Evolutionary conservation across 83 land plant genomes (phyloP).

Genomic region (Picea engelmannii): DNA sequence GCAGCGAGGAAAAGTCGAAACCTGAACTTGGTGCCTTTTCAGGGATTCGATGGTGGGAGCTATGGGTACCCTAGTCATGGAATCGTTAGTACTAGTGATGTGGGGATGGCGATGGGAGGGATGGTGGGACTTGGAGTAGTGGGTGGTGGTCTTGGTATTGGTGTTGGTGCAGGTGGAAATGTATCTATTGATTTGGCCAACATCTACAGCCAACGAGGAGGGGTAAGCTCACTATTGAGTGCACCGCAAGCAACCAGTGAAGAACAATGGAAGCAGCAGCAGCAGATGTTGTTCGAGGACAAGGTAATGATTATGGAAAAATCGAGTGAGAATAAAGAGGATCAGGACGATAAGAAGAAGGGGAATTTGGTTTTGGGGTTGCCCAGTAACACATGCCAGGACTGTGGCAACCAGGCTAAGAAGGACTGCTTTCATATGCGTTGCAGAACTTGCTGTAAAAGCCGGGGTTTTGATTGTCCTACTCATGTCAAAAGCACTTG

Average conservation of each 20-base stretch:
- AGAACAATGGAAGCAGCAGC: no score
- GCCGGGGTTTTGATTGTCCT: slow-evolving; percentile 49
- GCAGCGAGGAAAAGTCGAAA: background rate
- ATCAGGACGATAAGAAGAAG: background rate
- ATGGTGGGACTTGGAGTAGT: background rate
- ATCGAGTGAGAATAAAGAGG: background rate
- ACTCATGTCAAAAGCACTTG: slow-evolving; percentile 73
- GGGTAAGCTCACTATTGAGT: no score
- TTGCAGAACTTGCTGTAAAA: slow-evolving; percentile 66
- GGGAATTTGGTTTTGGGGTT: slow-evolving; percentile 3
- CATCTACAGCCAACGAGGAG: no score
- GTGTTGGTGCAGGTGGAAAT: background rate
- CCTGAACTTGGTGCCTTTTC: background rate
- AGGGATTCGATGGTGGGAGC: slow-evolving; percentile 14
- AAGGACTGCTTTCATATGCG: slow-evolving; percentile 58
- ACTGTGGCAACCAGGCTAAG: slow-evolving; percentile 70
- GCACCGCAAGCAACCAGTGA: no score
- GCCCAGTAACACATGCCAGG: slow-evolving; percentile 38
- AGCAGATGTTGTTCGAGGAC: background rate
- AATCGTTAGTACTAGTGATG: background rate
- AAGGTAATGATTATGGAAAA: background rate
- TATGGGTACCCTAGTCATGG: background rate
- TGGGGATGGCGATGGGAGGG: background rate
- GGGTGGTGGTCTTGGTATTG: background rate
- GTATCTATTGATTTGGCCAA: no score